These are phyloP conservation scores for Leccinum solheimii DNA, from an alignment of 1,284 basidiomycete species.

Conservation along the genomic window DNA sequence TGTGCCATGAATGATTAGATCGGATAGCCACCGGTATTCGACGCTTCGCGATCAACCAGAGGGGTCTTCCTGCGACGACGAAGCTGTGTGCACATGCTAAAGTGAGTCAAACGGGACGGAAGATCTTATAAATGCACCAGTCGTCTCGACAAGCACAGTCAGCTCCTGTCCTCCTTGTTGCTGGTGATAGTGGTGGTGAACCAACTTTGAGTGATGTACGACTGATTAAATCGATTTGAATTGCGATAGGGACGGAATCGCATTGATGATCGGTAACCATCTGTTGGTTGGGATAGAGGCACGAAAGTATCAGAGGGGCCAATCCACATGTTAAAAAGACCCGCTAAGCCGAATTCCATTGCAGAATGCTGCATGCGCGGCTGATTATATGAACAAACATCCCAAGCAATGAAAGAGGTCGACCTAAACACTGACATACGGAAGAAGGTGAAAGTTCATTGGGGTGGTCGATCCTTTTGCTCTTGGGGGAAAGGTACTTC, in stretches of 20 bases:
- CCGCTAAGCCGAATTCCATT: slow-evolving; percentile 1
- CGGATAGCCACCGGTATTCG: neutral
- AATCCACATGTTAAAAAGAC: slow-evolving; percentile 7
- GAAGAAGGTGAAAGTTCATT: slow-evolving; percentile 6
- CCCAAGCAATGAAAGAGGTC: neutral
- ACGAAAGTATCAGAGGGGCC: neutral
- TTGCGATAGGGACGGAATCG: neutral
- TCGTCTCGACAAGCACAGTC: neutral
- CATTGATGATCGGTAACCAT: slow-evolving; percentile 1
- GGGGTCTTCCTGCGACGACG: neutral
- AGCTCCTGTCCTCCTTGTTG: neutral
- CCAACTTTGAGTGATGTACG: neutral
- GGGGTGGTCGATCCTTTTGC: slow-evolving; percentile 4
- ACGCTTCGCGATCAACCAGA: neutral
- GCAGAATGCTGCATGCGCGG: slow-evolving; percentile 6
- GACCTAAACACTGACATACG: neutral
- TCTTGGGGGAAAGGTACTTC: slow-evolving; percentile 9
- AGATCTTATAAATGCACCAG: neutral
- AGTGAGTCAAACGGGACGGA: neutral
- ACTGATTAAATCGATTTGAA: neutral
- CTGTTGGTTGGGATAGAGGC: neutral
- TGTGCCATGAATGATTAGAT: neutral
- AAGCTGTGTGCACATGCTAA: neutral
- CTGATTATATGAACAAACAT: slow-evolving; percentile 1
- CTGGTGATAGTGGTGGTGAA: neutral